Percentiles rank a stretch among this genome's conserved stretches.
These are phyloP conservation scores for Sambucus nigra DNA, from an alignment of 129 eudicot genomes.

Conservation along the genomic window DNA sequence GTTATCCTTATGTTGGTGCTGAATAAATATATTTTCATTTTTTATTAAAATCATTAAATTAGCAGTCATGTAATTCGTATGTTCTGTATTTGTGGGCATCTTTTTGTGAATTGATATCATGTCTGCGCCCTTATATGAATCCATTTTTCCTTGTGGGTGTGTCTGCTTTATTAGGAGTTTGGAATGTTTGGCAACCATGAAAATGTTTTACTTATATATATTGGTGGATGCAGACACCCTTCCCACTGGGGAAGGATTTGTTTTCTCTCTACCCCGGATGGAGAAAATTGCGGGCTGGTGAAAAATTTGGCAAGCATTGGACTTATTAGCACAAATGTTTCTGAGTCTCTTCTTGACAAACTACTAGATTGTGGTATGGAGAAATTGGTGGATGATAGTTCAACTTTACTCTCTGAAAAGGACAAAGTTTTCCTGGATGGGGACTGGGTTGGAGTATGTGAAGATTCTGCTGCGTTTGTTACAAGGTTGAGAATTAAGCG, in stretches of 20 bases:
- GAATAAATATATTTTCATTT: too few species aligned
- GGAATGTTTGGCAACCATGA: background rate
- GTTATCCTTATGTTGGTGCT: too few species aligned
- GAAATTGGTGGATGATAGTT: conserved; percentile 42
- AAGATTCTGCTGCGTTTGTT: conserved; percentile 57
- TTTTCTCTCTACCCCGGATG: conserved; percentile 86
- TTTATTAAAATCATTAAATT: too few species aligned
- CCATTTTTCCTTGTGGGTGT: background rate
- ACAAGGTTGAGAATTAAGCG: conserved; percentile 53
- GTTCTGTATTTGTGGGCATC: too few species aligned
- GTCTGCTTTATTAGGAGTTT: background rate
- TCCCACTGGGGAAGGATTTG: conserved; percentile 94
- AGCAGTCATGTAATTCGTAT: too few species aligned
- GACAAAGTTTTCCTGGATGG: conserved; percentile 74
- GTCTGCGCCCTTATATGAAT: background rate
- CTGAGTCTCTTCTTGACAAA: conserved; percentile 27
- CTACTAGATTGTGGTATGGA: conserved; percentile 59
- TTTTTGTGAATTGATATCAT: too few species aligned
- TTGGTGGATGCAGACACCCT: conserved; percentile 67
- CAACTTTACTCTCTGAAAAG: conserved; percentile 33
- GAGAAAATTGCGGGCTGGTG: conserved; percentile 89
- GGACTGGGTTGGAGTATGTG: conserved; percentile 75
- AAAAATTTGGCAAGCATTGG: conserved; percentile 83
- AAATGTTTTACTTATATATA: conserved; percentile 2
- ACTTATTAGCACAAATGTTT: conserved; percentile 47